phyloP scores from a whole-genome alignment of 192 early-diverging fungal species.

The Rhizophlyctis rosea region DNA sequence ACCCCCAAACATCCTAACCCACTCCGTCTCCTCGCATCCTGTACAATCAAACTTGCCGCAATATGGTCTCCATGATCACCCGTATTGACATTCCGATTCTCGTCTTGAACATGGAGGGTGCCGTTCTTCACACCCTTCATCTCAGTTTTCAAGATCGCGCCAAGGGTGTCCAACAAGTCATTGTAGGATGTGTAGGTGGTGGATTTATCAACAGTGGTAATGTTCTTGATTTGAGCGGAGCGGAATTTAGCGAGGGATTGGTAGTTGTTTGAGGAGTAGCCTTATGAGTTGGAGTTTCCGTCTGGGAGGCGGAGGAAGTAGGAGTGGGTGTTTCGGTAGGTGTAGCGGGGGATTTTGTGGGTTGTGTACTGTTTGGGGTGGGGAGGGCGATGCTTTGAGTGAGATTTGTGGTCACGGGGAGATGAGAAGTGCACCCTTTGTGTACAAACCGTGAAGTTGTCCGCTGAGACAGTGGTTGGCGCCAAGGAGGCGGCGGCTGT shows the following conservation, averaged over 20 bases:
- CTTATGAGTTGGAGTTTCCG: background rate
- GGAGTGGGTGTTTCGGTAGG: background rate
- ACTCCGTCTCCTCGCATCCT: too few species aligned
- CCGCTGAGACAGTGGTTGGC: too few species aligned
- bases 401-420: too few species aligned
- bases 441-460: too few species aligned
- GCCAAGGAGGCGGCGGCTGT: too few species aligned
- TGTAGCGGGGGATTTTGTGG: background rate
- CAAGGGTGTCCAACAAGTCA: background rate
- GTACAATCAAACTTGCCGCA: background rate
- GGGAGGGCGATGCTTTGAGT: too few species aligned
- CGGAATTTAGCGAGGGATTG: background rate
- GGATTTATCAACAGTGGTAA: background rate
- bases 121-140: background rate
- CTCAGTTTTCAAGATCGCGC: background rate
- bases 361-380: too few species aligned
- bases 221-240: background rate
- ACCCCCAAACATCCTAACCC: too few species aligned
- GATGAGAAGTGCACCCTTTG: too few species aligned
- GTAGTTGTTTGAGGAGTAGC: background rate
- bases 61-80: background rate
- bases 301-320: background rate
- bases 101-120: background rate
- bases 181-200: background rate
- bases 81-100: background rate